Evolutionary conservation across 352 stramenopile species (phyloP).

Genomic region (Aphanomyces invadans): DNA sequence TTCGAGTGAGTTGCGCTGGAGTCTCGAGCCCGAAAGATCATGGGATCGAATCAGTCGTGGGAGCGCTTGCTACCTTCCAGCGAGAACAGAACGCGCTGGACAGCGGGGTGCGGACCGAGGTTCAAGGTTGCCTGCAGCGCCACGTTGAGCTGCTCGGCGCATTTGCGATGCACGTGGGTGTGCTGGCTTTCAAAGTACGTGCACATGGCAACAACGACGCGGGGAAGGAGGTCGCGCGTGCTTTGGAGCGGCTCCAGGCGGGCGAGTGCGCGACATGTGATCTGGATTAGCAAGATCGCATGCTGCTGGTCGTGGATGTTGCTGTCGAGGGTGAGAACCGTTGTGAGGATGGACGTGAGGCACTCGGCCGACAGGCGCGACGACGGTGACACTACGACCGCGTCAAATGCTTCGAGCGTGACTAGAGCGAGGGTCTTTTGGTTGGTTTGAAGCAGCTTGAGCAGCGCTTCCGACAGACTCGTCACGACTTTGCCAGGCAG

Average conservation of each 20-base stretch:
- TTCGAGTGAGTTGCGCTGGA: too few species aligned
- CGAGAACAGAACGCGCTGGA: slow-evolving; percentile 61
- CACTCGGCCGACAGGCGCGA: slow-evolving; percentile 60
- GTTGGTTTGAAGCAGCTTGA: slow-evolving; percentile 64
- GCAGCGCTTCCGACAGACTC: slow-evolving; percentile 62
- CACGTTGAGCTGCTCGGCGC: slow-evolving; percentile 50
- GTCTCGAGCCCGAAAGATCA: too few species aligned
- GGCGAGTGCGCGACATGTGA: slow-evolving; percentile 53
- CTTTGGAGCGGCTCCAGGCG: slow-evolving; percentile 54
- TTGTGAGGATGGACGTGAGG: slow-evolving; percentile 51
- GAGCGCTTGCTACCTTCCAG: slow-evolving; percentile 35
- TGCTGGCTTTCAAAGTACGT: slow-evolving; percentile 62
- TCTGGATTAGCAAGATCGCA: slow-evolving; percentile 56
- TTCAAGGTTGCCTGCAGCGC: slow-evolving; percentile 30
- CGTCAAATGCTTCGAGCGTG: slow-evolving; percentile 66
- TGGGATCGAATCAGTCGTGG: background rate
- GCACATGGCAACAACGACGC: slow-evolving; percentile 62
- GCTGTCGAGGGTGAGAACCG: slow-evolving; percentile 52
- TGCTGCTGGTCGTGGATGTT: slow-evolving; percentile 53
- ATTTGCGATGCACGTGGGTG: slow-evolving; percentile 51
- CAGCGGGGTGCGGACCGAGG: slow-evolving; percentile 41
- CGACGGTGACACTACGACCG: slow-evolving; percentile 39
- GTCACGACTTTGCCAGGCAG: slow-evolving; percentile 73
- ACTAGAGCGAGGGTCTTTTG: slow-evolving; percentile 71
- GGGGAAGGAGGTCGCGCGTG: slow-evolving; percentile 57